phyloP scores from a whole-genome alignment of 2,329 filamentous ascomycete species.

The Emmonsiellopsis sp. region DNA sequence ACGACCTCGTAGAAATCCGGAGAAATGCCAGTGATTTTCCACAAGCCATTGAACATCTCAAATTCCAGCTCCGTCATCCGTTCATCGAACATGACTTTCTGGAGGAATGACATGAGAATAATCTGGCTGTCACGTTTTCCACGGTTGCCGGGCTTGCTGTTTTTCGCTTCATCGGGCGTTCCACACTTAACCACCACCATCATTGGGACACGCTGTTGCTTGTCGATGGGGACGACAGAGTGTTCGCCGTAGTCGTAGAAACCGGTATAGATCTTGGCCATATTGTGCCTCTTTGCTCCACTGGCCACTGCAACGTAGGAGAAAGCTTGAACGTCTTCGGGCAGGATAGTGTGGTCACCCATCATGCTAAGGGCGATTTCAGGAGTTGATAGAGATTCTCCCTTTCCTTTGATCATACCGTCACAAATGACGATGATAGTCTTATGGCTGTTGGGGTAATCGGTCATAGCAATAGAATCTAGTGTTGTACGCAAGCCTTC shows the following conservation, averaged over 20 bases:
- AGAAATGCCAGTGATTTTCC: constrained; percentile 97
- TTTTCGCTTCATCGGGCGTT: constrained; percentile 72
- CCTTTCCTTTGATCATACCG: constrained; percentile 92
- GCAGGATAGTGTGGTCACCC: constrained; percentile 73
- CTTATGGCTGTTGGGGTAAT: constrained; percentile 99
- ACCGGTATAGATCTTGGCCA: constrained; percentile 96
- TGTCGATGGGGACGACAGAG: constrained; percentile 69
- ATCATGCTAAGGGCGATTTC: constrained; percentile 90
- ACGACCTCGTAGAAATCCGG: constrained; percentile 97
- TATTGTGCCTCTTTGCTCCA: constrained; percentile 96
- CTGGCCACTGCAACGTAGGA: constrained; percentile 95
- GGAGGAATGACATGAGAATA: constrained; percentile 97
- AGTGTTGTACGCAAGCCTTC: constrained; percentile 87
- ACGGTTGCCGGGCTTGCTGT: constrained; percentile 87
- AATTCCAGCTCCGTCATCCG: constrained; percentile 99
- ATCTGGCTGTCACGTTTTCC: constrained; percentile 99
- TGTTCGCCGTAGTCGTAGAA: constrained; percentile 93
- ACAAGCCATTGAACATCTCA: constrained; percentile 98
- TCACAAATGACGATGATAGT: constrained; percentile 93
- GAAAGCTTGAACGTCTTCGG: constrained; percentile 76
- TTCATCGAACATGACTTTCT: constrained; percentile 99
- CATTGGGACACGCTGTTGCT: constrained; percentile 96
- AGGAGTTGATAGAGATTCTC: constrained; percentile 76
- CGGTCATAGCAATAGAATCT: constrained; percentile 92
- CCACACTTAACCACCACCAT: constrained; percentile 94